A percentile compares a stretch with the other conserved stretches of the same genome.
Conservation (phyloP, 306 rosid genomes). For the Chamaecrista fasciculata region DNA sequence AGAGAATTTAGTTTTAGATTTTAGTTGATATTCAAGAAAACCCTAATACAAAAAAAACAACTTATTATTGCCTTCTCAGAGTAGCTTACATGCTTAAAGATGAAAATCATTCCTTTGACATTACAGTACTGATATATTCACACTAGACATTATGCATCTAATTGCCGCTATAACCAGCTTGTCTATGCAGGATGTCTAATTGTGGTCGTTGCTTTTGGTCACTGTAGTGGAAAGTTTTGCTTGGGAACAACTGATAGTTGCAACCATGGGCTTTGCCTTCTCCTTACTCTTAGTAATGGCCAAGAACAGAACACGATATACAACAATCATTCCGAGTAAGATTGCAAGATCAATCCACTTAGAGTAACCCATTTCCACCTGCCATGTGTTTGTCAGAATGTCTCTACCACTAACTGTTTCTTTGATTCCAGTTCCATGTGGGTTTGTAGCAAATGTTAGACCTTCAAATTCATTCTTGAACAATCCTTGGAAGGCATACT, state of each 20-base stretch:
- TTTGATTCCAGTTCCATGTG: background rate
- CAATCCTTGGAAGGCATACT: conserved; percentile 47
- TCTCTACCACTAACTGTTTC: conserved; percentile 24
- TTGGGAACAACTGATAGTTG: background rate
- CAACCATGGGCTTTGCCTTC: conserved; percentile 19
- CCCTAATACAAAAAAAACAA: too few species aligned
- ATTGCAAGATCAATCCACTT: conserved; percentile 51
- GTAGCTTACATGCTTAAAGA: too few species aligned
- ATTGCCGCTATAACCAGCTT: background rate
- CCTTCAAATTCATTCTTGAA: conserved; percentile 53
- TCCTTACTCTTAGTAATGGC: conserved; percentile 34
- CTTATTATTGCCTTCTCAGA: too few species aligned
- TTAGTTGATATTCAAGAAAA: too few species aligned
- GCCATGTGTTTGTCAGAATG: conserved; percentile 32
- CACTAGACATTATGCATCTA: background rate
- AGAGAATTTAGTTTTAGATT: too few species aligned
- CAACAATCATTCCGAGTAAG: conserved; percentile 41
- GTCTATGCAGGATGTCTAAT: background rate
- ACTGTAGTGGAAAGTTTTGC: background rate
- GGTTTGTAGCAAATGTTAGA: background rate
- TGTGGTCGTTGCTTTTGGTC: background rate
- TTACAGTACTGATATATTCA: background rate
- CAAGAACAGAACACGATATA: conserved; percentile 46
- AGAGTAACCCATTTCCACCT: conserved; percentile 43
- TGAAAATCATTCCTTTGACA: background rate